Base-by-base conservation (phyloP, 352 stramenopile genomes). In the Phytopythium helicoides region DNA sequence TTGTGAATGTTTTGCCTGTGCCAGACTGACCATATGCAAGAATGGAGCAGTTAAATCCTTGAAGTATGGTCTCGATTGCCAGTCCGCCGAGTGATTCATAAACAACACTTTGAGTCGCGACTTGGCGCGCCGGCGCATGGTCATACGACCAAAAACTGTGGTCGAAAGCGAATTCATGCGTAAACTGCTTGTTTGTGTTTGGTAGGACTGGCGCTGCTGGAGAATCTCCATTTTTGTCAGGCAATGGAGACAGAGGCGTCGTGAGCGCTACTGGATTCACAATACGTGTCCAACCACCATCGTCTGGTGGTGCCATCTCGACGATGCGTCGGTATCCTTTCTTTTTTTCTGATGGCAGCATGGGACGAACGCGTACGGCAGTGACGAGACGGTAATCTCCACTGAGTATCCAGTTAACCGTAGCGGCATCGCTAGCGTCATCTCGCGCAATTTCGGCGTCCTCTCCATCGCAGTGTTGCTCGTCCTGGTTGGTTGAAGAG, bases 81-180 rank as follows among this genome's bases (percentile, higher is more conserved):
- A 84, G 66, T 4, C 65, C 59, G 0, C 81, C 81, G 0, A 94
- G 53, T 15, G 75, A 54, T 18, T 87, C 71, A 47, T 87, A 92
- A 7, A 94, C 66, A 12, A 45, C 57, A 18, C 52, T 64, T 47
- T 94, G 81, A 3, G 63, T 75, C 8, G 79, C 76, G 33, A 67
- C 55, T n/a, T 64, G 47, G 1, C 58, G 66, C 1, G 36, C 62
- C 9, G 56, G 37, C 0, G 62, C 61, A 28, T 62, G 64, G 51
- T 82, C 70, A 23, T 74, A 85, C n/a, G 81, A 88, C 83, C 83
- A 91, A 41, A 84, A 91, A 25, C 57, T 86, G 51, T 78, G 64
- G 53, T 93, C 76, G 31, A 88, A 90, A 28, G 66, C 58, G 40
- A 91, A 91, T 50, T 88, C 69, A 47, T 91, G 78, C 6, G 68